Evolutionary conservation across 2,329 filamentous ascomycete genomes (phyloP).

Genomic region (Stemphylium beticola): DNA sequence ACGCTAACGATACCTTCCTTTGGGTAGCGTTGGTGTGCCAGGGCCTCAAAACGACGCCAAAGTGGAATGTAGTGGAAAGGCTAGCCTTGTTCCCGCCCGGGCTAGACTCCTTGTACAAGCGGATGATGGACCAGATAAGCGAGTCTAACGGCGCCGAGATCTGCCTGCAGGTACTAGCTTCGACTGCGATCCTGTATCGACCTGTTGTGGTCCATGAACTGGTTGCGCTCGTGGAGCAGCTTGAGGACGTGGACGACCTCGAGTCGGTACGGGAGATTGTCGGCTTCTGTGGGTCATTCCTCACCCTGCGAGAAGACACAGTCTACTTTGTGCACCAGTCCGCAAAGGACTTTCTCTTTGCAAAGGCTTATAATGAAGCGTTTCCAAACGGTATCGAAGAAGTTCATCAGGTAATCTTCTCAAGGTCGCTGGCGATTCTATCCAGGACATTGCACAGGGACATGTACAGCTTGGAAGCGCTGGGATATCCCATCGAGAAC

Average conservation of each 20-base stretch:
- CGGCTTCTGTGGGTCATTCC: conserved; percentile 46
- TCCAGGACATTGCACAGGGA: neutral
- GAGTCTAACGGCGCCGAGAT: conserved; percentile 33
- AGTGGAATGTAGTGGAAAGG: conserved; percentile 19
- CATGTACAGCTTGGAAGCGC: neutral
- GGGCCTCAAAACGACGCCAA: conserved; percentile 30
- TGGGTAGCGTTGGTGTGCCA: conserved; percentile 43
- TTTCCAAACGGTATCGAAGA: conserved; percentile 16
- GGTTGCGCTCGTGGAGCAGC: conserved; percentile 21
- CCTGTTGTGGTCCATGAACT: conserved; percentile 50
- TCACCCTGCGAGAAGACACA: conserved; percentile 7
- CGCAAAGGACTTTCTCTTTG: conserved; percentile 47
- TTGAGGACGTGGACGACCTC: conserved; percentile 6
- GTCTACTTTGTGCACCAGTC: neutral
- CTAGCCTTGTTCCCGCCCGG: conserved; percentile 44
- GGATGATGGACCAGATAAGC: conserved; percentile 49
- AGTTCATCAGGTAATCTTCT: neutral
- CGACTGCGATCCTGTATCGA: too few species aligned
- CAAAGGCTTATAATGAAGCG: neutral
- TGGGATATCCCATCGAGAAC: neutral
- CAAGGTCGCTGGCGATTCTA: neutral
- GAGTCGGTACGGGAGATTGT: conserved; percentile 32
- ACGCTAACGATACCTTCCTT: too few species aligned
- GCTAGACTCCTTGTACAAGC: conserved; percentile 48
- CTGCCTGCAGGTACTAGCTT: conserved; percentile 49